These are phyloP conservation scores for Carpinus viminea DNA, from an alignment of 306 rosid species.

Conservation along the genomic window DNA sequence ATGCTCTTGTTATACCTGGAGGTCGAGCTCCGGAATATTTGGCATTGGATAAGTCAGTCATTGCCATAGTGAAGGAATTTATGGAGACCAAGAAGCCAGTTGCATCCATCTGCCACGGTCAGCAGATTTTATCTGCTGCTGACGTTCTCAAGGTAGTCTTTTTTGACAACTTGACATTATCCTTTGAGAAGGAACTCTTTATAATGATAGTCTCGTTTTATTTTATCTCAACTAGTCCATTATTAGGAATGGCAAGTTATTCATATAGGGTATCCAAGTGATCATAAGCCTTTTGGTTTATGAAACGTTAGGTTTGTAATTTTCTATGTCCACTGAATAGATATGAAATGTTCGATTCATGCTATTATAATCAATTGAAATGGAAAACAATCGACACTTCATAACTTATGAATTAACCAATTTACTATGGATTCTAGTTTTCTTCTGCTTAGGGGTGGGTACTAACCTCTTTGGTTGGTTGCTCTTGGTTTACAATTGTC, in stretches of 20 bases:
- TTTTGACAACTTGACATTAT: not conserved
- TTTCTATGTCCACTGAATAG: not conserved
- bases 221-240: not conserved
- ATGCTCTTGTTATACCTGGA: constrained; percentile 58
- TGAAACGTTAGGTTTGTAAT: not conserved
- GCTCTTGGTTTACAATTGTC: not conserved
- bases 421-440: not conserved
- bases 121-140: constrained; percentile 82
- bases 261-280: not conserved
- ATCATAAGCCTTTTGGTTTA: not conserved
- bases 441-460: not conserved
- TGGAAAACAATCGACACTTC: not conserved
- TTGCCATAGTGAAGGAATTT: constrained; percentile 42
- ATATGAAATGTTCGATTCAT: not conserved
- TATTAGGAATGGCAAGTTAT: not conserved
- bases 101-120: constrained; percentile 71
- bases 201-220: not conserved
- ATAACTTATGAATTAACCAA: not conserved
- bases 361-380: not conserved
- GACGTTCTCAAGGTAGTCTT: constrained; percentile 71
- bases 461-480: not conserved
- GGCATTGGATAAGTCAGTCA: constrained; percentile 42
- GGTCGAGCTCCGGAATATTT: constrained; percentile 58
- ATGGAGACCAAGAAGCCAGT: constrained; percentile 51
- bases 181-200: not conserved